phyloP scores from a whole-genome alignment of 2,329 filamentous ascomycete species.

The Penicillium sp. region DNA sequence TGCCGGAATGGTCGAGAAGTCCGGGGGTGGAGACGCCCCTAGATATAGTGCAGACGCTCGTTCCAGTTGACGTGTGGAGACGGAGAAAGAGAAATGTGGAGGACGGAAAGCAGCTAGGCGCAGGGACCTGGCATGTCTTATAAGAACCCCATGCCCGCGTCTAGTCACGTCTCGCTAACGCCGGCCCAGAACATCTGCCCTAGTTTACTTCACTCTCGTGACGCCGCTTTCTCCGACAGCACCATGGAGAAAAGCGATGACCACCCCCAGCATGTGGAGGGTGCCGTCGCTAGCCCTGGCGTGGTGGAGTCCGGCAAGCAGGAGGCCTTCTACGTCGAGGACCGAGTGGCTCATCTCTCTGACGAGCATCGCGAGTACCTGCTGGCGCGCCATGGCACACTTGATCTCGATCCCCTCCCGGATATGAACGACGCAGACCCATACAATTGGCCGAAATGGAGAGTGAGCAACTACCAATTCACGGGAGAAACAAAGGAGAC shows the following conservation, averaged over 20 bases:
- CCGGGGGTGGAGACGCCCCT: constrained; percentile 1
- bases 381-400: constrained; percentile 52
- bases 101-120: no score
- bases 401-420: constrained; percentile 55
- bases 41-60: no score
- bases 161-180: no score
- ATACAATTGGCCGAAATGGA: constrained; percentile 56
- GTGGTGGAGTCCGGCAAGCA: constrained; percentile 15
- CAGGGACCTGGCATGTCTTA: no score
- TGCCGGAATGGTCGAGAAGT: no score
- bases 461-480: no score
- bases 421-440: constrained; percentile 52
- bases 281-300: constrained; percentile 1
- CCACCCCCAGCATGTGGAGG: constrained; percentile 16
- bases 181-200: no score
- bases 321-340: constrained; percentile 18
- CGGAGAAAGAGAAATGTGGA: no score
- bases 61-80: no score
- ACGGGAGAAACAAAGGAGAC: no score
- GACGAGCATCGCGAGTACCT: constrained; percentile 47
- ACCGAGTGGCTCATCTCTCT: constrained; percentile 19
- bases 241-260: constrained; percentile 14
- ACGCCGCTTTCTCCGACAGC: no score
- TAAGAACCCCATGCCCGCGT: background rate
- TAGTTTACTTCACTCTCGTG: no score